Evolutionary conservation across 805 yeast genomes (phyloP).

Genomic region (Wickerhamiella domercqiae): DNA sequence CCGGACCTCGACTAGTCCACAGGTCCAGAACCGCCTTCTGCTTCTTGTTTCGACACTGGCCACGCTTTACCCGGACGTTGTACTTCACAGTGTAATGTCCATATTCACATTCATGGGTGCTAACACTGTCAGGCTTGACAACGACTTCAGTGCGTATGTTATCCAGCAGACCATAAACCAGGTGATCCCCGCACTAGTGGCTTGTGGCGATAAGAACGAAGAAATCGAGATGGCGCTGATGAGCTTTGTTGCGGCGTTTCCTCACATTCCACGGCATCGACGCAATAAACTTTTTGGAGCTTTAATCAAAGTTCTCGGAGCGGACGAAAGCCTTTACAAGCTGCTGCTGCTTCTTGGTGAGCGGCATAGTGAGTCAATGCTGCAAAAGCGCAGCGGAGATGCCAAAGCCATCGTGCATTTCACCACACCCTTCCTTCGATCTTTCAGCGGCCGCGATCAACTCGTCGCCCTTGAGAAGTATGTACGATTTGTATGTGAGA

Average conservation of each 20-base stretch:
- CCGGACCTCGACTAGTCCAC: conserved; percentile 79
- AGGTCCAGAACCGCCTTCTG: conserved; percentile 78
- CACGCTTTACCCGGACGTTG: conserved; percentile 73
- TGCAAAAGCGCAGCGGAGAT: conserved; percentile 39
- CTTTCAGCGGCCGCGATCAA: conserved; percentile 51
- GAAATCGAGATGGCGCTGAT: conserved; percentile 75
- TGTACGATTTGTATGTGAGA: conserved; percentile 18
- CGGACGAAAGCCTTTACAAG: conserved; percentile 49
- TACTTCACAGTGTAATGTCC: conserved; percentile 97
- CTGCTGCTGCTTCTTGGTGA: conserved; percentile 67
- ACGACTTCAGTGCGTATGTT: conserved; percentile 82
- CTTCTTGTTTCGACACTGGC: conserved; percentile 81
- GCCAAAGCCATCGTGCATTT: conserved; percentile 58
- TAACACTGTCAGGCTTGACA: conserved; percentile 90
- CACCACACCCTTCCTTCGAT: conserved; percentile 49
- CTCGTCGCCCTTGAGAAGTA: conserved; percentile 19
- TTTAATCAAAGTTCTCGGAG: conserved; percentile 62
- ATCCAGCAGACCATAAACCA: conserved; percentile 80
- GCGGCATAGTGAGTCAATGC: conserved; percentile 41
- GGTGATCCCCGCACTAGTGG: conserved; percentile 80
- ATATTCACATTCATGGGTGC: conserved; percentile 99
- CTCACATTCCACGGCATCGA: conserved; percentile 93
- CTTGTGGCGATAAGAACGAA: conserved; percentile 32
- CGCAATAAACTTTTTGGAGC: conserved; percentile 73
- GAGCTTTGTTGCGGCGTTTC: conserved; percentile 86